Conservation (phyloP, 208 protist genomes). For the Leishmania amazonensis region DNA sequence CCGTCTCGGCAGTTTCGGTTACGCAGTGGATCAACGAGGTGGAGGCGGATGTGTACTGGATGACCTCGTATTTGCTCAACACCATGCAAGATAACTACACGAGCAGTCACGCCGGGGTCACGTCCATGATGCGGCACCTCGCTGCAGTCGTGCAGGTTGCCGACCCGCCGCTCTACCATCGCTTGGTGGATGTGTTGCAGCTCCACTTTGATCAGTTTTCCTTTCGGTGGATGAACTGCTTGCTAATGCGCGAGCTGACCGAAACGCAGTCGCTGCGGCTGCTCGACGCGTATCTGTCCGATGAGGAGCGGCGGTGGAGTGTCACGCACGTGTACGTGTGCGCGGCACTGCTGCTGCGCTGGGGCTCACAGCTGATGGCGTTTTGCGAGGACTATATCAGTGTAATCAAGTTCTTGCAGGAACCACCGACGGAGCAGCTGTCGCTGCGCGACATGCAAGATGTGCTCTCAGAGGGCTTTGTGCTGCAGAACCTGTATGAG, state of each 20-base stretch:
- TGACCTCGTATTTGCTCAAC: conserved; percentile 84
- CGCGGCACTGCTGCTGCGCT: conserved; percentile 79
- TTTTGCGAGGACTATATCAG: conserved; percentile 60
- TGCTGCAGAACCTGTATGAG: conserved; percentile 76
- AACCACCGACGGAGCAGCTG: conserved; percentile 61
- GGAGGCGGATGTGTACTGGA: conserved; percentile 94
- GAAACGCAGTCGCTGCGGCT: conserved; percentile 77
- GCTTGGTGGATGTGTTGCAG: conserved; percentile 53
- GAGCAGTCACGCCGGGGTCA: conserved; percentile 87
- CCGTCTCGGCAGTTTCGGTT: conserved; percentile 36
- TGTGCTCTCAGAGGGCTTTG: conserved; percentile 61
- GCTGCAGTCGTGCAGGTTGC: conserved; percentile 66
- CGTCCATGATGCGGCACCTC: conserved; percentile 86
- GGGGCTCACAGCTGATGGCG: conserved; percentile 51
- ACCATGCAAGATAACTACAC: conserved; percentile 92
- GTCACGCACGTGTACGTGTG: conserved; percentile 90
- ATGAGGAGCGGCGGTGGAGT: conserved; percentile 66
- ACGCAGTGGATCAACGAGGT: conserved; percentile 64
- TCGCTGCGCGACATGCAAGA: conserved; percentile 55
- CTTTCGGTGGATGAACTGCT: conserved; percentile 94
- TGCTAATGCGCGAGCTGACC: conserved; percentile 89
- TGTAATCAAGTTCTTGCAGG: conserved; percentile 73
- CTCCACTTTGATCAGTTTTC: conserved; percentile 84
- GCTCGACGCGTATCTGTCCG: conserved; percentile 90
- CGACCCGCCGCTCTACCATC: conserved; percentile 56